A percentile compares a stretch with the other conserved stretches of the same genome.
phyloP scores from a whole-genome alignment of 2,329 filamentous ascomycete species.

The Teratosphaeriaceae sp. region DNA sequence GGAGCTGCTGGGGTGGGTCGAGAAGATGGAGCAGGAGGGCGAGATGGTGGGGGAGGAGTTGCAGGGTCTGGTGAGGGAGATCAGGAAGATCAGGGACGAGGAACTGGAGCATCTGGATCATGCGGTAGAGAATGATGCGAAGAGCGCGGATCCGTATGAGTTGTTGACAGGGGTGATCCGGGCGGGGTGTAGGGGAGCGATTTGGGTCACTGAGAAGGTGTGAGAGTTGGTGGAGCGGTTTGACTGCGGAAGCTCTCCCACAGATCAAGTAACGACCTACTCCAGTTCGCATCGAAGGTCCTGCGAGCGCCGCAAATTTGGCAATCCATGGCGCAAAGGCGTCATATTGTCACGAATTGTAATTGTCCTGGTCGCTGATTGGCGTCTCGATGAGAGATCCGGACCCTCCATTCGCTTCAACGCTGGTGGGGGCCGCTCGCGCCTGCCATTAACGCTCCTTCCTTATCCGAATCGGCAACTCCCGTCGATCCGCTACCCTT shows the following conservation, averaged over 20 bases:
- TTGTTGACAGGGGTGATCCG: conserved; percentile 80
- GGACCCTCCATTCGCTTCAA: no score
- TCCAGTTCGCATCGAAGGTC: background rate
- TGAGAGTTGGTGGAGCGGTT: conserved; percentile 32
- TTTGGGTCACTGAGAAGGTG: conserved; percentile 78
- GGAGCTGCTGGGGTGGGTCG: conserved; percentile 71
- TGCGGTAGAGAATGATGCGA: conserved; percentile 87
- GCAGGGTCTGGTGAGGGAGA: conserved; percentile 60
- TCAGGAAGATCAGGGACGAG: conserved; percentile 85
- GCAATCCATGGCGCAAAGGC: no score
- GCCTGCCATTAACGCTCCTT: no score
- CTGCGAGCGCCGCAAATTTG: no score
- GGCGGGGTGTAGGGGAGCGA: conserved; percentile 84
- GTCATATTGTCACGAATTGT: no score
- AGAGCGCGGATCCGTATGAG: conserved; percentile 84
- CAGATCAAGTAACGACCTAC: background rate
- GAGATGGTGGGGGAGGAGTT: conserved; percentile 78
- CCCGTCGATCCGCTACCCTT: no score
- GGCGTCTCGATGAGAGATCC: no score
- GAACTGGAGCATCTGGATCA: conserved; percentile 96
- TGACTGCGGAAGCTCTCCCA: no score
- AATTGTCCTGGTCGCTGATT: no score
- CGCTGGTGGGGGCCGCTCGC: no score
- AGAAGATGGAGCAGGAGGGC: conserved; percentile 66
- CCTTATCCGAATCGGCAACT: no score